phyloP scores from a whole-genome alignment of 1,139 yeast genomes.

The Sugiyamaella neomexicana region DNA sequence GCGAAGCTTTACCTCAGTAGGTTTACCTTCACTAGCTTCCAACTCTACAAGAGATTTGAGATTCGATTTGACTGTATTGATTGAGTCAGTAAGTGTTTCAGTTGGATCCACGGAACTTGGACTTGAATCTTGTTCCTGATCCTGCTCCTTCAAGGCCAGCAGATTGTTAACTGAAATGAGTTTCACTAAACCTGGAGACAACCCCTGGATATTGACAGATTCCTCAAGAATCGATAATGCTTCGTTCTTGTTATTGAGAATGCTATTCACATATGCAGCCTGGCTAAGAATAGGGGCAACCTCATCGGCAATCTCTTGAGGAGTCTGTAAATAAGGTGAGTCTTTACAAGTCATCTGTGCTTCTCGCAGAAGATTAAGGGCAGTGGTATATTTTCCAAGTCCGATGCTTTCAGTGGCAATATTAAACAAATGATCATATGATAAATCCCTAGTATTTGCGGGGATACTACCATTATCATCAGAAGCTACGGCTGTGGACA shows the following conservation, averaged over 20 bases:
- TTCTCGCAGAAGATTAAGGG: conserved; percentile 51
- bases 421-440: conserved; percentile 67
- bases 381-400: conserved; percentile 45
- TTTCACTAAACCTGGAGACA: conserved; percentile 23
- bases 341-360: conserved; percentile 51
- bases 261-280: conserved; percentile 62
- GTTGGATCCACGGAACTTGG: not conserved
- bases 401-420: conserved; percentile 59
- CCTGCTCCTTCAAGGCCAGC: conserved; percentile 16
- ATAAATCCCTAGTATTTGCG: conserved; percentile 26
- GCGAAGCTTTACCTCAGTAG: conserved; percentile 8
- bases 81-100: conserved; percentile 3
- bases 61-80: conserved; percentile 1
- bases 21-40: conserved; percentile 8
- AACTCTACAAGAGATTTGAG: conserved; percentile 13
- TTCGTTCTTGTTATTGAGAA: conserved; percentile 47
- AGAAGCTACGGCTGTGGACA: not conserved
- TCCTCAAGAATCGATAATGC: conserved; percentile 47
- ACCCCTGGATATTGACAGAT: conserved; percentile 24
- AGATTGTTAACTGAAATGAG: conserved; percentile 25
- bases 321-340: conserved; percentile 45
- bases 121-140: conserved; percentile 10
- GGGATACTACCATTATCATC: not conserved
- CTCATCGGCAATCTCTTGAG: conserved; percentile 46
- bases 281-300: conserved; percentile 67